Conservation (phyloP, 2,329 filamentous ascomycete species). For the Fusarium sarcochroum region DNA sequence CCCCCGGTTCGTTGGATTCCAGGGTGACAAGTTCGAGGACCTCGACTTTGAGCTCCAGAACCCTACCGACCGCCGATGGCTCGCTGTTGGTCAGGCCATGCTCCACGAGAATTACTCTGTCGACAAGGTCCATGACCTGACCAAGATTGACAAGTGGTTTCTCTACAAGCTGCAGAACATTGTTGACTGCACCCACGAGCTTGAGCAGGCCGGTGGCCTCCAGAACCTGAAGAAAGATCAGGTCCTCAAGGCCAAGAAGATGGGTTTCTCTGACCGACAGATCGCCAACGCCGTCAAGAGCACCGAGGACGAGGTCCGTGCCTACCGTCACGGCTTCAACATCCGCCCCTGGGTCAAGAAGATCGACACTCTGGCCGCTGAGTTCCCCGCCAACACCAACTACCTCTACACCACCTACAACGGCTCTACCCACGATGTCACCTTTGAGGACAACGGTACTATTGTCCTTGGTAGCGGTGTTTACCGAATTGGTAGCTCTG, state of each 20-base stretch:
- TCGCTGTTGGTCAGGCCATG: slow-evolving; percentile 98
- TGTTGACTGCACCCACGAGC: slow-evolving; percentile 88
- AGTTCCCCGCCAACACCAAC: slow-evolving; percentile 95
- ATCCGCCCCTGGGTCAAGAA: slow-evolving; percentile 98
- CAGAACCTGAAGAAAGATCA: slow-evolving; percentile 90
- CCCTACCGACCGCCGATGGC: slow-evolving; percentile 96
- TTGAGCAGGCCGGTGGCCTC: slow-evolving; percentile 86
- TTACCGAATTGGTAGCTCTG: slow-evolving; percentile 96
- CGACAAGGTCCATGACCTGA: slow-evolving; percentile 91
- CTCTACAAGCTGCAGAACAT: slow-evolving; percentile 98
- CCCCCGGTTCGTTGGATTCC: slow-evolving; percentile 90
- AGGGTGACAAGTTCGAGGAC: slow-evolving; percentile 94
- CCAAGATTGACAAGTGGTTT: slow-evolving; percentile 99
- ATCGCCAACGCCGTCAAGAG: slow-evolving; percentile 88
- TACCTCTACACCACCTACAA: slow-evolving; percentile 99
- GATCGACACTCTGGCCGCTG: slow-evolving; percentile 96
- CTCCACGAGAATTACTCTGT: slow-evolving; percentile 96
- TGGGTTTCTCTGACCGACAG: slow-evolving; percentile 97
- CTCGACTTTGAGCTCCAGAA: slow-evolving; percentile 91
- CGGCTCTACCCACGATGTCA: slow-evolving; percentile 91
- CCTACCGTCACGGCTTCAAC: slow-evolving; percentile 85
- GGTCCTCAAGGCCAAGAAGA: slow-evolving; percentile 92
- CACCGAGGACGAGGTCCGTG: slow-evolving; percentile 91
- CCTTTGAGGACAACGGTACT: slow-evolving; percentile 91
- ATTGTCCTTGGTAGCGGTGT: slow-evolving; percentile 94